These are phyloP conservation scores for Termitomyces sp. DNA, from an alignment of 768 basidiomycete genomes.

Conservation along the genomic window DNA sequence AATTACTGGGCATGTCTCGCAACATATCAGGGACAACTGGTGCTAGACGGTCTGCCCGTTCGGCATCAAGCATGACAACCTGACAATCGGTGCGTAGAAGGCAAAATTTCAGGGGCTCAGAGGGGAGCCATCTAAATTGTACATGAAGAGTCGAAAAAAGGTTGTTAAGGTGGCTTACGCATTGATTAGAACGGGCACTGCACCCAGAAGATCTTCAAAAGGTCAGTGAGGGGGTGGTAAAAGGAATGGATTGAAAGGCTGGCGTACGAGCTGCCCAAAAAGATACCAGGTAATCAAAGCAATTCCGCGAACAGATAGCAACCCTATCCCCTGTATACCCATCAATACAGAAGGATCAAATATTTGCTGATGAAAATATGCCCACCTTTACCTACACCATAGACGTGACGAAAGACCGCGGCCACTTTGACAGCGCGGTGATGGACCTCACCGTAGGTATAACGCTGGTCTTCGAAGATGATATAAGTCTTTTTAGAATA, in stretches of 20 bases:
- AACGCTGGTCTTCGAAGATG: slow-evolving; percentile 47
- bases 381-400: slow-evolving; percentile 46
- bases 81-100: slow-evolving; percentile 48
- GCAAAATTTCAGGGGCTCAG: slow-evolving; percentile 47
- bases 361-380: neutral
- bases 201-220: slow-evolving; percentile 52
- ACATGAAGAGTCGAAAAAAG: neutral
- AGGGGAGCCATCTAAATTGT: slow-evolving; percentile 44
- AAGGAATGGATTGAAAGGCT: neutral
- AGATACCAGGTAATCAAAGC: slow-evolving; percentile 51
- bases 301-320: slow-evolving; percentile 60
- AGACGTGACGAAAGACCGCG: slow-evolving; percentile 35
- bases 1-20: slow-evolving; percentile 23
- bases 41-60: slow-evolving; percentile 46
- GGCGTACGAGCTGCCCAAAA: slow-evolving; percentile 60
- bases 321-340: slow-evolving; percentile 43
- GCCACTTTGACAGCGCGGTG: slow-evolving; percentile 39
- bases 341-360: slow-evolving; percentile 2
- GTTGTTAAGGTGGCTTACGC: slow-evolving; percentile 34
- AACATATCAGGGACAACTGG: slow-evolving; percentile 23
- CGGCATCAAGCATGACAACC: slow-evolving; percentile 53
- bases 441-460: slow-evolving; percentile 43
- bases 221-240: slow-evolving; percentile 3
- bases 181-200: slow-evolving; percentile 54
- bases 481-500: slow-evolving; percentile 47